Base-by-base conservation (phyloP, 495 filamentous ascomycete genomes). In the Daldinia concentrica region DNA sequence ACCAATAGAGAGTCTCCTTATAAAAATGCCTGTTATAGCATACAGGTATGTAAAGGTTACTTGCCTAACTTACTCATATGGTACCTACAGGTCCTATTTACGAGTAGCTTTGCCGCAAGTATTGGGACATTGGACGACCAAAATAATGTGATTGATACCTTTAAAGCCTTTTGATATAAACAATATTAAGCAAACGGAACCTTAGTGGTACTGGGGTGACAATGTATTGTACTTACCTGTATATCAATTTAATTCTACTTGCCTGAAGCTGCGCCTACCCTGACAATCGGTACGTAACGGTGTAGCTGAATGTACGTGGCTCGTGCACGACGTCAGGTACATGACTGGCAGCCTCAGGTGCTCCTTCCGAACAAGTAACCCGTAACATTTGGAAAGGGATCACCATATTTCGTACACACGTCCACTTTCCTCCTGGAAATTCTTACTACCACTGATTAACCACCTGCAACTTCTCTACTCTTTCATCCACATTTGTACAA, bases 301-400 rank as follows among this genome's bases (percentile, higher is more conserved):
- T 12, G 9, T 36, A 36, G 54, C 24, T 57, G 29, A 29, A 4
- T 34, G 19, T 11, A 67, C 3, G 51, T 72, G 69, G 69, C 24
- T 41, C 55, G 69, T 72, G 69, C 69, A 24, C 26, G 8, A n/a
- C 41, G n/a, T 39, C 36, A 64, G 55, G 64, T 68, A 60, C 57
- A 24, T 59, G 19, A 41, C 54, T 69, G 39, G 62, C 54, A 63
- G 59, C 69, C 59, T 58, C 58, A 62, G 62, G 45, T 52, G 61
- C 41, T 59, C 57, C 62, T 78, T 78, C 66, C 71, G 76, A 78
- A 78, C 76, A 78, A 41, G 76, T 78, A 78, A 67, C 69, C 76
- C 68, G 65, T 78, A 74, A 68, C 51, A 62, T 71, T 41, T 32
- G 56, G 43, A 62, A 67, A 57, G 72, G 73, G 75, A 74, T 72